phyloP scores from a whole-genome alignment of 371 early-diverging fungal species.

The Chytridium lagenaria region DNA sequence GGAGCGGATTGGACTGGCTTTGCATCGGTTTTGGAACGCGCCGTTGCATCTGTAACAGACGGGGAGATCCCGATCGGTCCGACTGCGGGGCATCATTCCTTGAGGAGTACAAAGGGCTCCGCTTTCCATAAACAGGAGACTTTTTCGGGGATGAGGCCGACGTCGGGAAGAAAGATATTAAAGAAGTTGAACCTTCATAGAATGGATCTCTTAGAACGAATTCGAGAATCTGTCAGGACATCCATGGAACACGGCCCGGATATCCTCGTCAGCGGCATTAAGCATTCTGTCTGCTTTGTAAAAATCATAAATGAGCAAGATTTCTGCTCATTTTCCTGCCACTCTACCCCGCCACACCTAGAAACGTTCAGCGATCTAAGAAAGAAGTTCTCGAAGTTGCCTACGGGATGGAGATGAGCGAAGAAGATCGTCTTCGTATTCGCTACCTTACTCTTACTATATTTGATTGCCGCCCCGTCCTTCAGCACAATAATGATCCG shows the following conservation, averaged over 20 bases:
- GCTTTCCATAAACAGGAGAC: background rate
- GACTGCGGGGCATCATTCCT: background rate
- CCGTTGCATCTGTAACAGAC: constrained; percentile 37
- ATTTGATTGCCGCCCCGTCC: constrained; percentile 30
- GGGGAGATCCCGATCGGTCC: constrained; percentile 35
- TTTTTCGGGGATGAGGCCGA: background rate
- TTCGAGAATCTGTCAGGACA: constrained; percentile 3
- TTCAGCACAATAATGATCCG: background rate
- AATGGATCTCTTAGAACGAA: constrained; percentile 27
- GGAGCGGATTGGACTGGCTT: constrained; percentile 28
- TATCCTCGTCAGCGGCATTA: constrained; percentile 30
- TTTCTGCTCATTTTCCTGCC: constrained; percentile 69
- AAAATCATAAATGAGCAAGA: constrained; percentile 64
- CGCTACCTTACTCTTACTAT: constrained; percentile 29
- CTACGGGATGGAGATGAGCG: constrained; percentile 39
- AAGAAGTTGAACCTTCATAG: background rate
- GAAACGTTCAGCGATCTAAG: background rate
- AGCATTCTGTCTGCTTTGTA: constrained; percentile 69
- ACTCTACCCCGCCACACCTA: constrained; percentile 26
- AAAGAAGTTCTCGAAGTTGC: background rate
- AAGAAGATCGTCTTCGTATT: constrained; percentile 24
- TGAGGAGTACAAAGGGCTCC: background rate
- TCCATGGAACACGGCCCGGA: constrained; percentile 5
- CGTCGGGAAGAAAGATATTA: background rate
- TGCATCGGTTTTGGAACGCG: constrained; percentile 41